These are phyloP conservation scores for Trichoderma parareesei DNA, from an alignment of 495 filamentous ascomycete species.

Conservation along the genomic window DNA sequence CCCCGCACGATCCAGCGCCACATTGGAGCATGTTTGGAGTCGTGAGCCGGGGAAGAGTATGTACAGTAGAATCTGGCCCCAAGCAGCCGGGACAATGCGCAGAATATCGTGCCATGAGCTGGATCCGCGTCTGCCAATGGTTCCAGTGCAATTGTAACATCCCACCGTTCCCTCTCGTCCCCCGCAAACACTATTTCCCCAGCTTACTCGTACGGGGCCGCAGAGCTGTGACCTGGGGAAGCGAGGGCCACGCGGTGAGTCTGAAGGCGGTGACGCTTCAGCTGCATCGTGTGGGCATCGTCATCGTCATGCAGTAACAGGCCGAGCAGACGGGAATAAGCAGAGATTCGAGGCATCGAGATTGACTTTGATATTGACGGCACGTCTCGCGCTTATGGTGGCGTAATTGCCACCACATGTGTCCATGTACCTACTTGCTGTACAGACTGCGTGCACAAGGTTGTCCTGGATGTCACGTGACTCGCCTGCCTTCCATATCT, in stretches of 20 bases:
- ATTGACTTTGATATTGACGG: neutral
- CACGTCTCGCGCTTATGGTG: neutral
- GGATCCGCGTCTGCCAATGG: neutral
- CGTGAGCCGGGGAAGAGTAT: neutral
- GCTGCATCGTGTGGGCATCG: neutral
- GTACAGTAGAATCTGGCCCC: neutral
- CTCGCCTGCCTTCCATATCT: neutral
- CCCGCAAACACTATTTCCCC: conserved; percentile 7
- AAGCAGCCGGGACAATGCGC: neutral
- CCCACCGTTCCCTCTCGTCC: neutral
- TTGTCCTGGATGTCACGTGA: neutral
- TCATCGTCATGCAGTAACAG: neutral
- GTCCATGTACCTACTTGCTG: too few species aligned
- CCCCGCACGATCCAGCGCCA: conserved; percentile 6
- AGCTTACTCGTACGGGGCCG: neutral
- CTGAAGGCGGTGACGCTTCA: neutral
- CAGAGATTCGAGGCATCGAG: neutral
- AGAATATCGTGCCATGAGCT: neutral
- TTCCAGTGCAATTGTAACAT: neutral
- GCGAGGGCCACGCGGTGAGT: neutral
- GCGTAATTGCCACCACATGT: neutral
- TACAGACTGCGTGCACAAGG: neutral
- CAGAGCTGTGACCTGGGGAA: neutral
- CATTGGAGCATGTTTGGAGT: neutral
- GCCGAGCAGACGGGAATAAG: neutral